Evolutionary conservation across 345 rosid genomes (phyloP), one percentile per base, ranked within the genome.

Genomic region (Conringia planisiliqua): DNA sequence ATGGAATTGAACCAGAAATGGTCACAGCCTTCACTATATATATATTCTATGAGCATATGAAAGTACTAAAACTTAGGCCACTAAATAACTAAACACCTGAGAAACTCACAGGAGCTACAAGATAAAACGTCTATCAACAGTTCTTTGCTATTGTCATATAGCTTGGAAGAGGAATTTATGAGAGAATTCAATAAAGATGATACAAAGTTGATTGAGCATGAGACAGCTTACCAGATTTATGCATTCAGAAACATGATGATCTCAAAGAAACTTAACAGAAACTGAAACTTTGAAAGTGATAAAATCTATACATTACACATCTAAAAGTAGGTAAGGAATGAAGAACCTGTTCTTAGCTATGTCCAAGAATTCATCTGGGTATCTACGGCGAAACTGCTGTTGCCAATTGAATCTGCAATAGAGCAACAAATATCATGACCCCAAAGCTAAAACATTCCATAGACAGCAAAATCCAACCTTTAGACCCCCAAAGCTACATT

Each of bases 321-420:
- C 12, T 24, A 1, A 5, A 20, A 51, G 44, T 16, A 27, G 4
- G 18, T 6, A 3, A 59, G 13, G 24, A 52, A 51, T 51, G 56
- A 10, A 46, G 66, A 61, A 86, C 97, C 92, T 86, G 59, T 96
- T 81, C 71, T 85, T 88, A 65, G 99, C 89, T 80, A 90, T 90
- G 83, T 92, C 89, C 80, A 90, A 82, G 74, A 95, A 88, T 81
- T 92, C 98, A 82, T 95, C 97, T 4, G 99, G 99, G 64, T 92
- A 95, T 74, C 82, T 83, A 62, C 93, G 87, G 27, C 90, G 83
- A 75, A 84, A 90, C 69, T 95, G 98, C 73, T 92, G 98, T 65
- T 73, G 65, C 99, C 98, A 90, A 32, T 94, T 85, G 75, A 92
- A 95, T 72, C 99, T 95, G 73, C 79, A 72, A 27, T 27, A 24